These are phyloP conservation scores for Vitis rupestris DNA, from an alignment of 164 flowering plant species.

Conservation along the genomic window DNA sequence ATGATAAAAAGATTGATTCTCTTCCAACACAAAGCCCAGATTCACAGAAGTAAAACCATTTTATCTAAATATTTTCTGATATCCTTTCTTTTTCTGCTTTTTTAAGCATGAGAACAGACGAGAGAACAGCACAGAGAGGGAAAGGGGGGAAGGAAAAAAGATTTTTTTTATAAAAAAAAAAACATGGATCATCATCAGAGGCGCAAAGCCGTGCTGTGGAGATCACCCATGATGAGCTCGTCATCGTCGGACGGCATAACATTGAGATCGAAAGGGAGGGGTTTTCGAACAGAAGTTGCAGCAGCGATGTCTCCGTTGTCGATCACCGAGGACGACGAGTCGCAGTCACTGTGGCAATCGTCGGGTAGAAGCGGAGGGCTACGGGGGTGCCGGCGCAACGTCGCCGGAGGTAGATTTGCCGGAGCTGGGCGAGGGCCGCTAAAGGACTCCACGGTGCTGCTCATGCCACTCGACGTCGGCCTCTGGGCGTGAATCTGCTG, in stretches of 20 bases:
- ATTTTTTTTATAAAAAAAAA: too few relatives aligned
- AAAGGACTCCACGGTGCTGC: constrained; percentile 82
- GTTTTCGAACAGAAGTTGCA: constrained; percentile 38
- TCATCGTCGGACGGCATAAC: constrained; percentile 39
- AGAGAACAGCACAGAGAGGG: too few relatives aligned
- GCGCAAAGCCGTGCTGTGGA: constrained; percentile 39
- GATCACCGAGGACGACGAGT: constrained; percentile 77
- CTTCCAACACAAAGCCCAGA: too few relatives aligned
- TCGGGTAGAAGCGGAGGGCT: constrained; percentile 50
- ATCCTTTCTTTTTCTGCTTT: too few relatives aligned
- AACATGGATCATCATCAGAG: constrained; percentile 29
- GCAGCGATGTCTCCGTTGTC: constrained; percentile 41
- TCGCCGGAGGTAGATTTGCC: not conserved
- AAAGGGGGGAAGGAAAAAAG: too few relatives aligned
- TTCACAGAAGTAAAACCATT: too few relatives aligned
- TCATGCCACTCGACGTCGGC: constrained; percentile 65
- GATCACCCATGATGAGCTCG: constrained; percentile 30
- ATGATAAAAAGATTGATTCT: too few relatives aligned
- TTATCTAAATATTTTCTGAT: too few relatives aligned
- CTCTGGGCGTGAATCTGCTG: constrained; percentile 36
- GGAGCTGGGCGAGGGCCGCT: constrained; percentile 51
- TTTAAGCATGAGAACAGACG: too few relatives aligned
- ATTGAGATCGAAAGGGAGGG: constrained; percentile 55
- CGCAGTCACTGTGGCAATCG: constrained; percentile 85
- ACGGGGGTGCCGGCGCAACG: constrained; percentile 20